Percentiles rank a stretch among this genome's conserved stretches.
Evolutionary conservation across 1,284 basidiomycete species (phyloP).

Genomic region (Takashimella tepidaria): DNA sequence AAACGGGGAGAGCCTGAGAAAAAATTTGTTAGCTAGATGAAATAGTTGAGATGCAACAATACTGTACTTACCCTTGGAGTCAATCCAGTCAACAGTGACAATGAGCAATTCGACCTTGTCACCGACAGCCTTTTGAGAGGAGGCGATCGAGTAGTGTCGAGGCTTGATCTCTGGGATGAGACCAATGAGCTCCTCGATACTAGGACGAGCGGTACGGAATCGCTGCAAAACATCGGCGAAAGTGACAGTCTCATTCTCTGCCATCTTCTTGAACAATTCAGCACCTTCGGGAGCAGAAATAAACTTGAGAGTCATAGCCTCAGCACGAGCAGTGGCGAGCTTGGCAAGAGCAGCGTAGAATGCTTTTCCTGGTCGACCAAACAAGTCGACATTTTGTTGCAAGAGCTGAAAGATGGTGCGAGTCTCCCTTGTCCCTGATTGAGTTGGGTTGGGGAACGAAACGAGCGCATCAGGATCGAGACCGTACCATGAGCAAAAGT

Average conservation of each 20-base stretch:
- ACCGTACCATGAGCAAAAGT: slow-evolving; percentile 90
- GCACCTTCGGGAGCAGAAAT: slow-evolving; percentile 89
- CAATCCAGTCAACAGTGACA: slow-evolving; percentile 92
- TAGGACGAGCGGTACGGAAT: slow-evolving; percentile 75
- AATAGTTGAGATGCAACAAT: background rate
- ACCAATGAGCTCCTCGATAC: slow-evolving; percentile 77
- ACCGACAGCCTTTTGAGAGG: slow-evolving; percentile 88
- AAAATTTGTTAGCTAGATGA: background rate
- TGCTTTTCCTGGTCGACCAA: slow-evolving; percentile 90
- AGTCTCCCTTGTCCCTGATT: slow-evolving; percentile 56
- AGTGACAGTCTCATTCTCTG: slow-evolving; percentile 90
- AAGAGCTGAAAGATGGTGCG: slow-evolving; percentile 93
- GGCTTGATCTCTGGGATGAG: slow-evolving; percentile 92
- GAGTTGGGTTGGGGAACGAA: slow-evolving; percentile 65
- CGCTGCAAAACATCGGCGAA: slow-evolving; percentile 81
- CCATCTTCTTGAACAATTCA: slow-evolving; percentile 89
- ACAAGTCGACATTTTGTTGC: slow-evolving; percentile 95
- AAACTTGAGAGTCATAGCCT: slow-evolving; percentile 81
- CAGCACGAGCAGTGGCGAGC: slow-evolving; percentile 65
- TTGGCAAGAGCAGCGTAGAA: slow-evolving; percentile 87
- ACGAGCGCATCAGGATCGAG: slow-evolving; percentile 75
- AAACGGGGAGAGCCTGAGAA: slow-evolving; percentile 65
- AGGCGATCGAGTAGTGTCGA: slow-evolving; percentile 96
- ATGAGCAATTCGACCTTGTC: slow-evolving; percentile 90
- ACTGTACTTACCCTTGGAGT: slow-evolving; percentile 73